Conservation (phyloP, 208 protist genomes). For the Acanthamoeba rhysodes region DNA sequence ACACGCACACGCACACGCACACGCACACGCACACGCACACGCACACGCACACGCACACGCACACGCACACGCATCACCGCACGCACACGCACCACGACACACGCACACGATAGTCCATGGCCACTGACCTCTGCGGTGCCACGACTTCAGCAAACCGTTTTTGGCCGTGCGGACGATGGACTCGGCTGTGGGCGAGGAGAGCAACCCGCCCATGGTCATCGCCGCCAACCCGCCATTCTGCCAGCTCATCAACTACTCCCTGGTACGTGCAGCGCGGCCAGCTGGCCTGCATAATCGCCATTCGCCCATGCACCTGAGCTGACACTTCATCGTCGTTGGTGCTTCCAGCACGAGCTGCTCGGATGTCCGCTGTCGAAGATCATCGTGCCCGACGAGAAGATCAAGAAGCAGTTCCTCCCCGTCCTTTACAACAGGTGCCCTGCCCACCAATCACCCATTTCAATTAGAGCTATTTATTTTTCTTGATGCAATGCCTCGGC, state of each 20-base stretch:
- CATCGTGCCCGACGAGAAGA: constrained; percentile 41
- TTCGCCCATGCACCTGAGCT: neutral
- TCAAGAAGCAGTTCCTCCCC: constrained; percentile 44
- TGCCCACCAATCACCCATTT: neutral
- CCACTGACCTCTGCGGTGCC: neutral
- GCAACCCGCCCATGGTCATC: constrained; percentile 38
- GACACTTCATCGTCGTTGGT: neutral
- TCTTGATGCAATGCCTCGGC: neutral
- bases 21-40: too few relatives aligned
- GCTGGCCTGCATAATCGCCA: neutral
- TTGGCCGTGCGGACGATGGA: constrained; percentile 50
- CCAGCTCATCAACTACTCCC: constrained; percentile 32
- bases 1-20: too few relatives aligned
- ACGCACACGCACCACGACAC: neutral
- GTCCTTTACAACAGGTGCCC: constrained; percentile 10
- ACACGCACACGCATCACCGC: neutral
- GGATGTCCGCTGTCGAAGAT: constrained; percentile 52
- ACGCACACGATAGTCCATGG: too few relatives aligned
- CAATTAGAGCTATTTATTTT: too few relatives aligned
- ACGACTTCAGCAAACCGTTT: constrained; percentile 23
- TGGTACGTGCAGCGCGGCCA: neutral
- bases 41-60: neutral
- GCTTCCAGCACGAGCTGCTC: constrained; percentile 27
- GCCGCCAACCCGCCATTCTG: constrained; percentile 19
- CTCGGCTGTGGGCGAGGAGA: neutral